Conservation (phyloP, 2,329 filamentous ascomycete genomes). For the Monosporascus cannonballus region DNA sequence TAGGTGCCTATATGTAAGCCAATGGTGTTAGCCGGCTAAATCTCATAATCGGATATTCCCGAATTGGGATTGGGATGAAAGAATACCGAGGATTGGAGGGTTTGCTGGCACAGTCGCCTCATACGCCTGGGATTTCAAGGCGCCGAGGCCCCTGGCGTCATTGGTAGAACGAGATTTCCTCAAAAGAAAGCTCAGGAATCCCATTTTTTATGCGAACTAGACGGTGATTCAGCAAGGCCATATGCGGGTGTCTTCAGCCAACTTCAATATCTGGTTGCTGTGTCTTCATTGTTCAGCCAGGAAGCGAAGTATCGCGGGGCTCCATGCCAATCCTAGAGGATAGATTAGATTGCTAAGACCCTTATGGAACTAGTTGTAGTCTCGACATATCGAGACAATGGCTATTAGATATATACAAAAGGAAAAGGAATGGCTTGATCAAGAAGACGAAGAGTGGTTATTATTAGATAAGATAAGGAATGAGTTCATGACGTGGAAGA, state of each 20-base stretch:
- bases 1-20: slow-evolving; percentile 27
- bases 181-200: slow-evolving; percentile 28
- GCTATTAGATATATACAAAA: too few species aligned
- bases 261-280: neutral
- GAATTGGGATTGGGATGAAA: slow-evolving; percentile 12
- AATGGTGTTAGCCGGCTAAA: slow-evolving; percentile 6
- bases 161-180: slow-evolving; percentile 17
- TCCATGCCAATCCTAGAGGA: neutral
- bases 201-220: slow-evolving; percentile 20
- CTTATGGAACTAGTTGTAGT: too few species aligned
- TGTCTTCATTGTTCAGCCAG: neutral
- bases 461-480: too few species aligned
- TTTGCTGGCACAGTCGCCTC: slow-evolving; percentile 29
- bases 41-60: slow-evolving; percentile 10
- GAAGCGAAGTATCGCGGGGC: neutral
- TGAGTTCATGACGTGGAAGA: too few species aligned
- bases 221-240: neutral
- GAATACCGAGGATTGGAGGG: slow-evolving; percentile 31
- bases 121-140: slow-evolving; percentile 31
- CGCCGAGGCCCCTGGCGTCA: slow-evolving; percentile 6
- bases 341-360: neutral
- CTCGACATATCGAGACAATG: too few species aligned
- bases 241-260: neutral
- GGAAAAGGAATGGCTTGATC: too few species aligned
- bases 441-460: too few species aligned